Conservation (phyloP, 2,329 filamentous ascomycete genomes). For the Nigrospora osmanthi region DNA sequence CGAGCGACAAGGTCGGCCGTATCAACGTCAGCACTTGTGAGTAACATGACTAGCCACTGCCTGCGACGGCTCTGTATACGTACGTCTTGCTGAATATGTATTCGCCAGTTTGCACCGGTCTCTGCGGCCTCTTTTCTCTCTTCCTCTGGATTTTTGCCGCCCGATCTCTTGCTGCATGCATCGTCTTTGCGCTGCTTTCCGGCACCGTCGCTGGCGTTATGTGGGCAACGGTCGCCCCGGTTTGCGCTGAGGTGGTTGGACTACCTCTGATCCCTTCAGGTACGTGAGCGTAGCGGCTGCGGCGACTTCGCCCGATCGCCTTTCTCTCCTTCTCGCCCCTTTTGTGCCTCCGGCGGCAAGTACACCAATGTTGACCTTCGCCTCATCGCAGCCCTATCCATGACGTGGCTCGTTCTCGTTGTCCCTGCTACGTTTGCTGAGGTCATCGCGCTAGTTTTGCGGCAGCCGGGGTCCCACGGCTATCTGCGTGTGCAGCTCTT, state of each 20-base stretch:
- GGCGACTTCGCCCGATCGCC: not conserved
- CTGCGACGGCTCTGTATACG: too few relatives aligned
- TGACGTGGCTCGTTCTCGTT: slow-evolving; percentile 65
- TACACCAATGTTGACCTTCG: not conserved
- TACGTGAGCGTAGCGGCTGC: slow-evolving; percentile 5
- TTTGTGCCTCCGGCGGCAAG: not conserved
- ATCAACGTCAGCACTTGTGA: slow-evolving; percentile 58
- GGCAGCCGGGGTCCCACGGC: slow-evolving; percentile 29
- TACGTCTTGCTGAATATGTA: too few relatives aligned
- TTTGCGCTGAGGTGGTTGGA: slow-evolving; percentile 68
- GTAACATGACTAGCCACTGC: too few relatives aligned
- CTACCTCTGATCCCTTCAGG: slow-evolving; percentile 60
- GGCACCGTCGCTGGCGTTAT: slow-evolving; percentile 64
- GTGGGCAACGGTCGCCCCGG: slow-evolving; percentile 61
- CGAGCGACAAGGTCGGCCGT: slow-evolving; percentile 61
- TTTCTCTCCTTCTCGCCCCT: not conserved
- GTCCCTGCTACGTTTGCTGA: slow-evolving; percentile 64
- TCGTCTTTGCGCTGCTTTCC: slow-evolving; percentile 62
- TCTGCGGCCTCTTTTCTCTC: slow-evolving; percentile 57
- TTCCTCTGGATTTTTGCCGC: slow-evolving; percentile 68
- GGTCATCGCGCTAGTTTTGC: slow-evolving; percentile 53
- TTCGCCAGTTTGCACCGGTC: slow-evolving; percentile 45
- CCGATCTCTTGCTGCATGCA: slow-evolving; percentile 53
- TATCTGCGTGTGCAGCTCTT: slow-evolving; percentile 51
- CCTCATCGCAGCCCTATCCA: slow-evolving; percentile 41